phyloP scores from a whole-genome alignment of 805 yeast species.

The Metschnikowia henanensis region DNA sequence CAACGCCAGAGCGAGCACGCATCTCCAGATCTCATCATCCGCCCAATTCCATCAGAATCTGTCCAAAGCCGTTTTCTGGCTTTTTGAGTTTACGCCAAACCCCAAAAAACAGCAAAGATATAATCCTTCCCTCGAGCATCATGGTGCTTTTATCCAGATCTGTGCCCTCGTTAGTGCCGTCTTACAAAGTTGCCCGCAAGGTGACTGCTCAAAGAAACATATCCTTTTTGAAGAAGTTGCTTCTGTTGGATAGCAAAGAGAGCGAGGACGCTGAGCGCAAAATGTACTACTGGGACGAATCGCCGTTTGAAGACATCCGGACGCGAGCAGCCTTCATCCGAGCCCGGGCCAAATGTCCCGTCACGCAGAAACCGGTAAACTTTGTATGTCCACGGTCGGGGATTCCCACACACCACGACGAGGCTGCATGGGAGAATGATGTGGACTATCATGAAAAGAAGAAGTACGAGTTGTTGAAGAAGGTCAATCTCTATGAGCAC shows the following conservation, averaged over 20 bases:
- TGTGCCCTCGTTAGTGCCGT: constrained; percentile 7
- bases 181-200: constrained; percentile 2
- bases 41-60: no score
- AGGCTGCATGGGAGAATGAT: constrained; percentile 88
- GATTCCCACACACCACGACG: constrained; percentile 92
- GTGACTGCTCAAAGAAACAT: constrained; percentile 18
- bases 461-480: constrained; percentile 71
- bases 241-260: constrained; percentile 35
- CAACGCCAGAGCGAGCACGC: constrained; percentile 3
- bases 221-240: constrained; percentile 39
- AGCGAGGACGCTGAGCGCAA: constrained; percentile 28
- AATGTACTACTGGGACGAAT: constrained; percentile 80
- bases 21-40: constrained; percentile 6
- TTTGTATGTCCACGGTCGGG: constrained; percentile 94
- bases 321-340: constrained; percentile 90
- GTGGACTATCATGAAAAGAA: constrained; percentile 64
- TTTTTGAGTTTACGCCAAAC: not conserved
- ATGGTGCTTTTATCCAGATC: constrained; percentile 13
- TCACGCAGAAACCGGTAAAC: constrained; percentile 74
- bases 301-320: constrained; percentile 85
- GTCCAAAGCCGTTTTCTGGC: no score
- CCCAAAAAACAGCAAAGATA: not conserved
- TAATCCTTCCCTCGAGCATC: not conserved
- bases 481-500: constrained; percentile 91
- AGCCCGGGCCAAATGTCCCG: constrained; percentile 88